These are phyloP conservation scores for Apophysomyces ossiformis DNA, from an alignment of 371 early-diverging fungal genomes.

Conservation along the genomic window DNA sequence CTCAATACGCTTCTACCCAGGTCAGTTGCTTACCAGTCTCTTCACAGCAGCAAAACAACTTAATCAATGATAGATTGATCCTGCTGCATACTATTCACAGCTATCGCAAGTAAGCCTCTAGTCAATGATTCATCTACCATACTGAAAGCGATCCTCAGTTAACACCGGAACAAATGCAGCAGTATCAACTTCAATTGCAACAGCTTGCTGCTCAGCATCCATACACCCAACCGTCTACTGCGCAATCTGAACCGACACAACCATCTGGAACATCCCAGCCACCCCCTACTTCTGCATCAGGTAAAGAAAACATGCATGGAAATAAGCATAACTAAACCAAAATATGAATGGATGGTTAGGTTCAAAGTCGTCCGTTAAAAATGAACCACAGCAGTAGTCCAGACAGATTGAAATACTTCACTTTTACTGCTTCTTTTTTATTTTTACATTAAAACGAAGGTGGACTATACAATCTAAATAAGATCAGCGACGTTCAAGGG, in stretches of 20 bases:
- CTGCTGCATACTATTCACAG: constrained; percentile 21
- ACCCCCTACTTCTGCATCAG: not conserved
- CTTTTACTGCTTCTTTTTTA: constrained; percentile 12
- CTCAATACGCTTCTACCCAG: constrained; percentile 27
- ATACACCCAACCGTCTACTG: not conserved
- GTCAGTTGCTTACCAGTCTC: constrained; percentile 1
- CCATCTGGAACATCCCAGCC: not conserved
- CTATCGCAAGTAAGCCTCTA: constrained; percentile 15
- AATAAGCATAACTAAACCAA: not conserved
- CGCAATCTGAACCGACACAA: not conserved
- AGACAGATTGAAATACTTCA: not conserved
- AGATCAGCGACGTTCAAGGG: constrained; percentile 89
- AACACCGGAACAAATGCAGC: not conserved
- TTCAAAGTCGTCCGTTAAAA: not conserved
- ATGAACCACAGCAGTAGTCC: not conserved
- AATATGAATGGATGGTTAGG: not conserved
- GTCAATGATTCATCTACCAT: not conserved
- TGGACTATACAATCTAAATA: constrained; percentile 55
- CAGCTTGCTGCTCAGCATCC: constrained; percentile 7
- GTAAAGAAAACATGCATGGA: not conserved
- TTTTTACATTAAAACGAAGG: constrained; percentile 13
- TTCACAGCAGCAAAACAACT: not conserved
- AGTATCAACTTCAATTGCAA: constrained; percentile 12
- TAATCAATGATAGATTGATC: constrained; percentile 17
- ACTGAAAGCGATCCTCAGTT: not conserved